Conservation (phyloP, 2,329 filamentous ascomycete species). For the Penicillium concentricum region DNA sequence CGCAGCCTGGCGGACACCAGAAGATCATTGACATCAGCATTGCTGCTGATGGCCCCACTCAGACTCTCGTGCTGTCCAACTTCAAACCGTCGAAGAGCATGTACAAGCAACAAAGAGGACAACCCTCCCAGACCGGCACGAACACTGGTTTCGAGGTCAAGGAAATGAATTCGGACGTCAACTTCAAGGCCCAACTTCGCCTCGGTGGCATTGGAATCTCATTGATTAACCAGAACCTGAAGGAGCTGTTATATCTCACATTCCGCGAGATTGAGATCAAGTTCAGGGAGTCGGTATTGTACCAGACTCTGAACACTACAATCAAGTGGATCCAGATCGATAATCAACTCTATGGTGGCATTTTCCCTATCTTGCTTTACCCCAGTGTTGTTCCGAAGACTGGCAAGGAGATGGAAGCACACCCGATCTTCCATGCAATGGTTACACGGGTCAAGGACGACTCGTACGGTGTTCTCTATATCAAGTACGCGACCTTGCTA, state of each 20-base stretch:
- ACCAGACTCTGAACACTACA: conserved; percentile 84
- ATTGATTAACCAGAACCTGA: conserved; percentile 86
- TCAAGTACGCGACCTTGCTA: conserved; percentile 94
- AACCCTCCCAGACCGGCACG: conserved; percentile 58
- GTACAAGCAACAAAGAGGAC: conserved; percentile 66
- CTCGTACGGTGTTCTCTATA: conserved; percentile 94
- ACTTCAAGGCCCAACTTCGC: conserved; percentile 83
- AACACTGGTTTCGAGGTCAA: conserved; percentile 88
- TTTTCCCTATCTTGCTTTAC: conserved; percentile 96
- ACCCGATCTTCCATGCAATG: conserved; percentile 90
- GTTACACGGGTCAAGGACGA: conserved; percentile 96
- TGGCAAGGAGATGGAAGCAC: conserved; percentile 91
- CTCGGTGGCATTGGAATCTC: conserved; percentile 91
- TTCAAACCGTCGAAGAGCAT: conserved; percentile 91
- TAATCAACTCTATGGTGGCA: conserved; percentile 95
- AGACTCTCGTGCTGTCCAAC: conserved; percentile 90
- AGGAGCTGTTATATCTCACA: conserved; percentile 89
- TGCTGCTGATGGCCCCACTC: conserved; percentile 89
- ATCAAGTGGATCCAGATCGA: conserved; percentile 99
- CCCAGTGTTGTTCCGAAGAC: conserved; percentile 97
- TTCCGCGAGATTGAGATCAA: conserved; percentile 87
- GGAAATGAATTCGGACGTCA: conserved; percentile 81
- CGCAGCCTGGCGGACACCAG: conserved; percentile 60
- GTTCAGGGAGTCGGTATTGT: conserved; percentile 88
- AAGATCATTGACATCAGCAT: conserved; percentile 98